Evolutionary conservation across 2,329 filamentous ascomycete species (phyloP).

Genomic region (Neurospora sp.): DNA sequence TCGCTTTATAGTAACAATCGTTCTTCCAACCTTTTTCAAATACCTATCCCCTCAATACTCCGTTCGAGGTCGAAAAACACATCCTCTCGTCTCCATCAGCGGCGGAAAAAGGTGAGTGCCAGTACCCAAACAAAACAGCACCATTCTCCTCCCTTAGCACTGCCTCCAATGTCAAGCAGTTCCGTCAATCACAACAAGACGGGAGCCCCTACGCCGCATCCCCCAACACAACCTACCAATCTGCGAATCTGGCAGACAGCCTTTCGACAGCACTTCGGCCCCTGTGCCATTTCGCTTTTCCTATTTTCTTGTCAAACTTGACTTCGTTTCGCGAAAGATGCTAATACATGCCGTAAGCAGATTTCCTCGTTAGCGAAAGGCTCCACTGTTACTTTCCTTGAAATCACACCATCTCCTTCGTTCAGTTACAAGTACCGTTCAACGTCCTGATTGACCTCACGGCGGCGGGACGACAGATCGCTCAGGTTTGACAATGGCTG

Average conservation of each 20-base stretch:
- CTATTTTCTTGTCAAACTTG: neutral
- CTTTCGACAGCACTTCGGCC: neutral
- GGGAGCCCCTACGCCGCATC: neutral
- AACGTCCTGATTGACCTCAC: neutral
- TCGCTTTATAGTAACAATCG: constrained; percentile 26
- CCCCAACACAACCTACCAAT: neutral
- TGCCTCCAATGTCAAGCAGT: neutral
- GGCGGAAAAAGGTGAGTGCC: neutral
- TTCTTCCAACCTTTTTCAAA: constrained; percentile 9
- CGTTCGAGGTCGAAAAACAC: neutral
- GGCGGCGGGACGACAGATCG: neutral
- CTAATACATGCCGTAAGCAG: neutral
- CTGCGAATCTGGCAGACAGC: neutral
- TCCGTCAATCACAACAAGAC: neutral
- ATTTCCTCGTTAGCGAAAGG: neutral
- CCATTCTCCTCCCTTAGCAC: neutral
- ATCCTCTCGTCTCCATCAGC: neutral
- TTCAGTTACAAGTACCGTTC: neutral
- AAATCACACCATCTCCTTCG: constrained; percentile 1
- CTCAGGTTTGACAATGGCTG: constrained; percentile 56
- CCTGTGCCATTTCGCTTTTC: neutral
- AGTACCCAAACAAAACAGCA: neutral
- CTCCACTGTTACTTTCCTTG: constrained; percentile 3
- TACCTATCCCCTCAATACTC: neutral
- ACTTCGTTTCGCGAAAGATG: neutral